A percentile compares a stretch with the other conserved stretches of the same genome.
These are phyloP conservation scores for Vanrija pseudolonga DNA, from an alignment of 1,284 basidiomycete genomes.

Conservation along the genomic window DNA sequence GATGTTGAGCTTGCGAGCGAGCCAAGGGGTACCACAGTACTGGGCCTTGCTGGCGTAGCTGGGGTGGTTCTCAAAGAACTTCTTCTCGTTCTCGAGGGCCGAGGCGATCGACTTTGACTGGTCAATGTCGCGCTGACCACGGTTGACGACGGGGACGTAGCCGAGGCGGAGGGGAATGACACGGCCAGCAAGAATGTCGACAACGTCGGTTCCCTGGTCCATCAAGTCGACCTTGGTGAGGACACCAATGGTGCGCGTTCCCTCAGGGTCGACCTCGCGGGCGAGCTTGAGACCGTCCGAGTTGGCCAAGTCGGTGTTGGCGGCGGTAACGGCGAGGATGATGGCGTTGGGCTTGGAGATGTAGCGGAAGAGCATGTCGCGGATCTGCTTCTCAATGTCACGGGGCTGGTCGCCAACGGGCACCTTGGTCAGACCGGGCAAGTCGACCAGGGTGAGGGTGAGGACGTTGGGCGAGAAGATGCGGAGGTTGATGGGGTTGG, in stretches of 20 bases:
- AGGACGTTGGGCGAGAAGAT: slow-evolving; percentile 87
- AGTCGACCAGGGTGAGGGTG: slow-evolving; percentile 92
- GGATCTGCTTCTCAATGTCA: slow-evolving; percentile 97
- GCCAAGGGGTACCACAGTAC: slow-evolving; percentile 96
- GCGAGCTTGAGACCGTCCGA: slow-evolving; percentile 96
- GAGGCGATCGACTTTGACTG: slow-evolving; percentile 73
- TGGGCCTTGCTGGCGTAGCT: slow-evolving; percentile 90
- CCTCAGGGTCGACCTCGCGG: slow-evolving; percentile 93
- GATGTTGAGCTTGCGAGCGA: slow-evolving; percentile 95
- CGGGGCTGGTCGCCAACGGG: slow-evolving; percentile 97
- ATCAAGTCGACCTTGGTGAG: slow-evolving; percentile 97
- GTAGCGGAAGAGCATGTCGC: slow-evolving; percentile 93
- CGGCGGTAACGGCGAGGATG: slow-evolving; percentile 91
- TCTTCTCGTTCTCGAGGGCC: slow-evolving; percentile 83
- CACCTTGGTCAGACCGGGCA: slow-evolving; percentile 89
- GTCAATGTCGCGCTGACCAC: slow-evolving; percentile 96
- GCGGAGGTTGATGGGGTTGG: slow-evolving; percentile 92
- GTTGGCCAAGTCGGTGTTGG: slow-evolving; percentile 96
- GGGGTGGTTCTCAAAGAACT: slow-evolving; percentile 89
- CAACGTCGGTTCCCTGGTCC: slow-evolving; percentile 96
- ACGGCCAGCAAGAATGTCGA: slow-evolving; percentile 96
- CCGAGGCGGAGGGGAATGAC: slow-evolving; percentile 88
- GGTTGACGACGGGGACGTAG: slow-evolving; percentile 95
- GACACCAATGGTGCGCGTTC: slow-evolving; percentile 91
- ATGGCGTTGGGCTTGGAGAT: slow-evolving; percentile 81